Percentiles rank a stretch among this genome's conserved stretches.
These are phyloP conservation scores for Gracilaria domingensis DNA, from an alignment of 23 red algal species.

Conservation along the genomic window DNA sequence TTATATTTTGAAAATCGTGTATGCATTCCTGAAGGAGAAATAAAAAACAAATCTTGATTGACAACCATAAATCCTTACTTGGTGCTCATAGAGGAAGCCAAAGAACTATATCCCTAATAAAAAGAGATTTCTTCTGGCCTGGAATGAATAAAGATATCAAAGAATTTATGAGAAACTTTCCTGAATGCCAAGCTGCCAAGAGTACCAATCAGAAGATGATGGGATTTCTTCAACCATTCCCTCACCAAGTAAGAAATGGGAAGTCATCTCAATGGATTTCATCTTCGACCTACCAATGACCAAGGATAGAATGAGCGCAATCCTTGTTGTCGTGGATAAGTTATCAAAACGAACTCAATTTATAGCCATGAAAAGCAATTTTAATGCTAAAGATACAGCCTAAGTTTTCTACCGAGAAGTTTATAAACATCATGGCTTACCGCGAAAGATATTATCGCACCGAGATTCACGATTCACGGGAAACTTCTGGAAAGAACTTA, in stretches of 20 bases:
- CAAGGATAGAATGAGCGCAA: constrained; percentile 6
- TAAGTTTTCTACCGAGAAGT: constrained; percentile 26
- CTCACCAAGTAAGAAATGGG: constrained; percentile 16
- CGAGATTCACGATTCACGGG: constrained; percentile 33
- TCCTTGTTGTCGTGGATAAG: constrained; percentile 35
- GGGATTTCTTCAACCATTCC: constrained; percentile 13
- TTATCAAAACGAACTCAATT: constrained; percentile 40
- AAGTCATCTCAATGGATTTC: constrained; percentile 51
- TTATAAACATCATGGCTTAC: constrained; percentile 20
- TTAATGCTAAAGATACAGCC: constrained; percentile 32
- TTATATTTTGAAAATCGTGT: constrained; percentile 20
- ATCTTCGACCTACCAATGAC: constrained; percentile 35
- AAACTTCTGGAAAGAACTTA: constrained; percentile 29
- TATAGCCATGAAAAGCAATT: background rate
- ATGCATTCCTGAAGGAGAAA: constrained; percentile 30
- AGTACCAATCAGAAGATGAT: constrained; percentile 19
- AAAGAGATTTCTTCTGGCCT: constrained; percentile 45
- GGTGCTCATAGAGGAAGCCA: constrained; percentile 16
- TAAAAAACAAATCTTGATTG: background rate
- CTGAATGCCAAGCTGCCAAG: constrained; percentile 19
- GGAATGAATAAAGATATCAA: constrained; percentile 32
- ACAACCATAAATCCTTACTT: constrained; percentile 27
- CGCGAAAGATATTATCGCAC: constrained; percentile 22
- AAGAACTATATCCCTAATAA: constrained; percentile 30
- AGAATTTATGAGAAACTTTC: constrained; percentile 4